Evolutionary conservation across 176 grass and related monocot genomes (phyloP), one percentile per base, ranked within the genome.

Genomic region (Carex pumila): DNA sequence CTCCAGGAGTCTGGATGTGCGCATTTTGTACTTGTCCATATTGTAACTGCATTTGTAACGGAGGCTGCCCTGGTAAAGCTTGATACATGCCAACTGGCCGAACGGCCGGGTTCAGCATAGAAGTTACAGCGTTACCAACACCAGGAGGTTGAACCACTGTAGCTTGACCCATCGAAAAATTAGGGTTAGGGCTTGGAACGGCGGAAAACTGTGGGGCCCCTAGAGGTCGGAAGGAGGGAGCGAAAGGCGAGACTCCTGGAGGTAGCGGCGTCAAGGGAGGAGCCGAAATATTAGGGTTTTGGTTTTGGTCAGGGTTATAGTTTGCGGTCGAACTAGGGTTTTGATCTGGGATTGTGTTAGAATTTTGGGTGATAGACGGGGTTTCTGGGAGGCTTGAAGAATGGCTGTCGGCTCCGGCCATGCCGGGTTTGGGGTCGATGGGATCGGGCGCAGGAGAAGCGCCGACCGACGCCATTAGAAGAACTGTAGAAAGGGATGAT

Each of bases 81-180:
- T 77, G 79, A 53, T 89, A 89, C 14, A 81, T 43, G 53, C 85
- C 88, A 37, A 82, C 59, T 2, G 84, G 80, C 61, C 84, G 84
- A 79, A 83, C 6, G 3, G 49, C 55, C 12, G 50, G 67, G 57
- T 25, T 76, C 0, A 31, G 41, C 3, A 67, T 34, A 43, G 55
- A 56, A 11, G 34, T 31, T 30, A 13, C 12, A 19, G 14, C 8
- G 10, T 62, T 56, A 7, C 72, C 57, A 22, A 90, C 88, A 12
- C 88, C 88, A 13, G 88, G 85, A 75, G 88, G 88, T 12, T 90
- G 88, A 82, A 90, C 79, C 12, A 61, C 65, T 54, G 84, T 63
- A 54, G 13, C n/a, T 83, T 74, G 86, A 7, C 41, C 55, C 86
- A 87, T 87, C 15, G 78, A 39, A 65, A 54, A 90, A 79, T 63